Conservation (phyloP, 768 basidiomycete species). For the Fomitopsis serialis region DNA sequence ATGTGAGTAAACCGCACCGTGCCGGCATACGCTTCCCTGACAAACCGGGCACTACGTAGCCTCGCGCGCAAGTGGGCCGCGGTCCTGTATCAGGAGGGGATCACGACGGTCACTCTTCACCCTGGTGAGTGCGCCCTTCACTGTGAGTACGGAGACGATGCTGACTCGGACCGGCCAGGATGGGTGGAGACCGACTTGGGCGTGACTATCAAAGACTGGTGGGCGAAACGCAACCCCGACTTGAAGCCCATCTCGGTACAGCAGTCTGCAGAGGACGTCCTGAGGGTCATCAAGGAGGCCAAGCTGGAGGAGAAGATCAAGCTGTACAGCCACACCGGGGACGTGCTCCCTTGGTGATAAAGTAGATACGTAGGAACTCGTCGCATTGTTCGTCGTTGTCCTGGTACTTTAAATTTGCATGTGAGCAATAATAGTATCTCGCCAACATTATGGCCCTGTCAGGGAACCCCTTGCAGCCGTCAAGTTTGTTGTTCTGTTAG, state of each 20-base stretch:
- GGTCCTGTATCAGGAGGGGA: neutral
- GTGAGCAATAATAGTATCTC: too few species aligned
- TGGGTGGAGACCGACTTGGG: neutral
- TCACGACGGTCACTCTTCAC: neutral
- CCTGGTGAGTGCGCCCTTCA: neutral
- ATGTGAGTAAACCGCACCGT: neutral
- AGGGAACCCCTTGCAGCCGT: too few species aligned
- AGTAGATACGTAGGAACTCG: too few species aligned
- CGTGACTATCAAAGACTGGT: neutral
- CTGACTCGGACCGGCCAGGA: neutral
- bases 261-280: neutral
- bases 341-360: neutral
- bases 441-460: too few species aligned
- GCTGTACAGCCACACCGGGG: neutral
- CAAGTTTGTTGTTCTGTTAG: too few species aligned
- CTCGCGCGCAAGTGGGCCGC: neutral
- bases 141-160: neutral
- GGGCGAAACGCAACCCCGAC: neutral
- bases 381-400: too few species aligned
- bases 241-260: neutral
- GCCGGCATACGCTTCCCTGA: neutral
- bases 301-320: neutral
- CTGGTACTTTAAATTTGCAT: too few species aligned
- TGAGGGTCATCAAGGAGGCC: neutral
- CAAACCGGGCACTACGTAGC: neutral